Evolutionary conservation across 2,329 filamentous ascomycete species (phyloP), one percentile per base, ranked within the genome.

Genomic region (Beauveria caledonica): DNA sequence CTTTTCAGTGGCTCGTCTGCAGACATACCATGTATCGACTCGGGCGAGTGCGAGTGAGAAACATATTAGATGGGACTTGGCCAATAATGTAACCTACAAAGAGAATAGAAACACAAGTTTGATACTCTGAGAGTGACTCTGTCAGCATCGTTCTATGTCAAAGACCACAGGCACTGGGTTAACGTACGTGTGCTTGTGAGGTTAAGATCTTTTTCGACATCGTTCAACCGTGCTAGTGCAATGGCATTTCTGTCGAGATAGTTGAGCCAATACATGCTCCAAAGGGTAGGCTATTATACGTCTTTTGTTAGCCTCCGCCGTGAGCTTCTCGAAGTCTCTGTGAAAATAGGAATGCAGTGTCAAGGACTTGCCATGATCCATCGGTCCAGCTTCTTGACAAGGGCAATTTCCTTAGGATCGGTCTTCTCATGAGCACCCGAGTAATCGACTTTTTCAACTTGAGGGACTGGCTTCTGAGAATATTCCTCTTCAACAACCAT

Each of bases 181-280:
- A 19, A 33, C 49, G 42, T 42, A 54, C 51, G 33, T 17, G 55
- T 58, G 15, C 55, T 48, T 10, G 61, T 63, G 8, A 67, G 60
- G 15, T 64, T 63, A 27, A 68, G 61, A 27, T 68, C 64, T 11
- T 66, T 60, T 58, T 68, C 66, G 17, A 68, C 62, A 17, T 63
- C 58, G 44, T 66, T 65, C 4, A 68, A 62, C 1, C 69, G 66
- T 1, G 77, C 77, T 40, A 77, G 71, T 0, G 76, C 75, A 63
- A 80, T 79, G 29, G 77, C 77, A 60, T 79, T 79, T 7, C 76
- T 71, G 46, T 80, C 77, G 21, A 78, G 69, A 57, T 77, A 77
- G 61, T 76, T 78, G 48, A 78, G 68, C 67, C 74, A 78, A 63
- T 78, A 78, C 68, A 75, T 70, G 61, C 66, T 65, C 70, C 71